Evolutionary conservation across 768 basidiomycete species (phyloP).

Genomic region (Tulasnella sp.): DNA sequence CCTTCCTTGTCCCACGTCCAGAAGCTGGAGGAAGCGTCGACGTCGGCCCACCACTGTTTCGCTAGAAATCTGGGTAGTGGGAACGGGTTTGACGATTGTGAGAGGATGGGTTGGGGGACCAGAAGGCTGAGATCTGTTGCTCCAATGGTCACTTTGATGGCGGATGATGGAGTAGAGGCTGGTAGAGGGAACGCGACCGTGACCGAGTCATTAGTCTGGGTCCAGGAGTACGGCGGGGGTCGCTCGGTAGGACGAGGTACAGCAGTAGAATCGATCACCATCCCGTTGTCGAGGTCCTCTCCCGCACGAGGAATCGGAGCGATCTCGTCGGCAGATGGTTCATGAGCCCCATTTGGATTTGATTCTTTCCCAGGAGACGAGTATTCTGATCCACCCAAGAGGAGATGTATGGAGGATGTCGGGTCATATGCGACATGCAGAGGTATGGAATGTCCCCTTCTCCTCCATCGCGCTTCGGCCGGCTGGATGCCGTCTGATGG

Average conservation of each 20-base stretch:
- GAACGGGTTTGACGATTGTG: slow-evolving; percentile 25
- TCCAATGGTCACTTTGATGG: slow-evolving; percentile 59
- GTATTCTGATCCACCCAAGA: slow-evolving; percentile 10
- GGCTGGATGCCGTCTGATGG: background rate
- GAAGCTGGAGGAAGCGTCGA: slow-evolving; percentile 67
- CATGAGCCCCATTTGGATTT: slow-evolving; percentile 29
- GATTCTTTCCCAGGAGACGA: background rate
- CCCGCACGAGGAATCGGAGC: slow-evolving; percentile 55
- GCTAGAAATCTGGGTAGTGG: slow-evolving; percentile 48
- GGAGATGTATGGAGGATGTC: background rate
- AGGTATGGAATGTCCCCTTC: slow-evolving; percentile 13
- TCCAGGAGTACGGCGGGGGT: slow-evolving; percentile 87
- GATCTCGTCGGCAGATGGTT: slow-evolving; percentile 55
- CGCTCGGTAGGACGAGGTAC: slow-evolving; percentile 30
- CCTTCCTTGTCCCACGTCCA: slow-evolving; percentile 90
- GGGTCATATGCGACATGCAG: background rate
- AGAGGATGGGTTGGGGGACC: slow-evolving; percentile 26
- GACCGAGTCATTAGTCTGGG: slow-evolving; percentile 71
- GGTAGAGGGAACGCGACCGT: slow-evolving; percentile 81
- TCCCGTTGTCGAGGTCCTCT: slow-evolving; percentile 41
- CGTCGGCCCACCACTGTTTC: slow-evolving; percentile 66
- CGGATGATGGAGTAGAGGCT: slow-evolving; percentile 46
- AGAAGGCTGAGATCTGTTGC: slow-evolving; percentile 54
- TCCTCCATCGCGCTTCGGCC: background rate
- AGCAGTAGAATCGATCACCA: slow-evolving; percentile 16